Percentiles rank a stretch among this genome's conserved stretches.
These are phyloP conservation scores for Fusarium mexicanum DNA, from an alignment of 2,329 filamentous ascomycete species.

Conservation along the genomic window DNA sequence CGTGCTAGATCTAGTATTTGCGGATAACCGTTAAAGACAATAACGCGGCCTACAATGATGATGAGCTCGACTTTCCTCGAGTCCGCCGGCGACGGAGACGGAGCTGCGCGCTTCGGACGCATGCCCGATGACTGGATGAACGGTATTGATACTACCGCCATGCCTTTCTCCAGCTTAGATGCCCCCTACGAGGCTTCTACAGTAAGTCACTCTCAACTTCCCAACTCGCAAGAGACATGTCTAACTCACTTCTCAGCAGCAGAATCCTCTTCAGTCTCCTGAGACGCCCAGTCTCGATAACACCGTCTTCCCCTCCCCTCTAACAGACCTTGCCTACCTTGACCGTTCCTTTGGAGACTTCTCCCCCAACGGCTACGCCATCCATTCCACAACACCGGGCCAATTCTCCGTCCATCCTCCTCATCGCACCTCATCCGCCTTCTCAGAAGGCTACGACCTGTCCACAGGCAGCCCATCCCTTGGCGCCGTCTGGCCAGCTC, in stretches of 20 bases:
- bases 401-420: constrained; percentile 30
- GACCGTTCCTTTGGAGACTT: constrained; percentile 38
- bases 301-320: constrained; percentile 36
- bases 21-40: constrained; percentile 33
- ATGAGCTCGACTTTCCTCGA: constrained; percentile 41
- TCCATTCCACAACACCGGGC: constrained; percentile 26
- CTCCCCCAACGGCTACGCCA: constrained; percentile 27
- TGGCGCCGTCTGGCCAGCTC: constrained; percentile 34
- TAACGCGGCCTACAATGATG: constrained; percentile 31
- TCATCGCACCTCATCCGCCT: constrained; percentile 27
- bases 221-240: not conserved
- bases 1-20: constrained; percentile 41
- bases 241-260: constrained; percentile 5
- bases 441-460: constrained; percentile 37
- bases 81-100: constrained; percentile 26
- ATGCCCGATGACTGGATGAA: constrained; percentile 35
- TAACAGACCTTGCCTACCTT: constrained; percentile 40
- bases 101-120: constrained; percentile 14
- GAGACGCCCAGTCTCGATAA: constrained; percentile 40
- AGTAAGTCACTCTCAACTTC: constrained; percentile 14
- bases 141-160: constrained; percentile 27
- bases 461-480: constrained; percentile 27
- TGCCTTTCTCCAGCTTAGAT: constrained; percentile 36
- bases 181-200: constrained; percentile 35
- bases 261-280: constrained; percentile 38